Evolutionary conservation across 345 rosid species (phyloP).

Genomic region (Syzygium grande): DNA sequence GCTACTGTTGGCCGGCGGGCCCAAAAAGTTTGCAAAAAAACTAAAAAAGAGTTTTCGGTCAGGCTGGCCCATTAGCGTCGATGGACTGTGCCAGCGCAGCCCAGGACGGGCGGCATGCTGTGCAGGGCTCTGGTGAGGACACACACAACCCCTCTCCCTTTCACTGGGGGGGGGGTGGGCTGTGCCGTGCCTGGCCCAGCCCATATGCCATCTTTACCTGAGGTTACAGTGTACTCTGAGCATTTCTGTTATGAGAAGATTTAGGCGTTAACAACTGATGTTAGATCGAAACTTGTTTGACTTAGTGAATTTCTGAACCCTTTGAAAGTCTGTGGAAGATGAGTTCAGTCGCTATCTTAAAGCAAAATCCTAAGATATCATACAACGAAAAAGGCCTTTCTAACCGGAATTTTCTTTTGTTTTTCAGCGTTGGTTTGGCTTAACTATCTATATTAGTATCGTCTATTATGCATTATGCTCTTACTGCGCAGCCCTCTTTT

Average conservation of each 20-base stretch:
- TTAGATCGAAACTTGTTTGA: not conserved
- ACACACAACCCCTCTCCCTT: not conserved
- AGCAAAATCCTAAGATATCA: not conserved
- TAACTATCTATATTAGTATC: not conserved
- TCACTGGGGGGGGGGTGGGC: not conserved
- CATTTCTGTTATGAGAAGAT: no score
- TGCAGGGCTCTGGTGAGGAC: not conserved
- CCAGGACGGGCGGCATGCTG: not conserved
- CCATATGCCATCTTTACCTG: no score
- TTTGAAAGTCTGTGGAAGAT: not conserved
- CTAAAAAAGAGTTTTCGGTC: not conserved
- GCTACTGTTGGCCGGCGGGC: not conserved
- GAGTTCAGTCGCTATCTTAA: not conserved
- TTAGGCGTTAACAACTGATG: no score
- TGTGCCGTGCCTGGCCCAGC: not conserved
- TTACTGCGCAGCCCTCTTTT: not conserved
- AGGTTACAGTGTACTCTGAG: no score
- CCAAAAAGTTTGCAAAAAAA: not conserved
- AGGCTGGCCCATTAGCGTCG: not conserved
- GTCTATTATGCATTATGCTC: not conserved
- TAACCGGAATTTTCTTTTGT: not conserved
- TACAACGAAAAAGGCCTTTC: not conserved
- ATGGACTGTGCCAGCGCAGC: not conserved
- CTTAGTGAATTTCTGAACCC: not conserved
- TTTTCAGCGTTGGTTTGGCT: not conserved